These are phyloP conservation scores for Xylariaceae sp. DNA, from an alignment of 2,329 filamentous ascomycete species.

Conservation along the genomic window DNA sequence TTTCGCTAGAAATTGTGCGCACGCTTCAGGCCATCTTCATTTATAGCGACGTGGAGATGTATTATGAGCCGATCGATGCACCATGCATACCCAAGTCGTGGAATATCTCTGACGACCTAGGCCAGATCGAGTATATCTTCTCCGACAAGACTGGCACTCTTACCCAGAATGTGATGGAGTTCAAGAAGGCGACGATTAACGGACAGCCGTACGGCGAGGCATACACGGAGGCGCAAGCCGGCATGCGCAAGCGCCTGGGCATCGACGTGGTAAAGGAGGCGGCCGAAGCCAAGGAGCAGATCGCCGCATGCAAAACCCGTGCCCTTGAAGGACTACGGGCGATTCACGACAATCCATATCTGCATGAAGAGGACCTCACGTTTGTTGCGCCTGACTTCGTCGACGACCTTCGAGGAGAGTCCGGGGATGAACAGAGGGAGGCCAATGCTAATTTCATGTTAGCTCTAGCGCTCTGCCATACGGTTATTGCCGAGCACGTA, in stretches of 20 bases:
- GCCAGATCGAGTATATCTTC: constrained; percentile 98
- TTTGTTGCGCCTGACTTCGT: constrained; percentile 91
- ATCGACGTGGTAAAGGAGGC: constrained; percentile 79
- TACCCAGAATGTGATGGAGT: constrained; percentile 95
- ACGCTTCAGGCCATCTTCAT: constrained; percentile 95
- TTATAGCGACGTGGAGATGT: constrained; percentile 94
- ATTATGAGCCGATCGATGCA: constrained; percentile 89
- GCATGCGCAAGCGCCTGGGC: constrained; percentile 89
- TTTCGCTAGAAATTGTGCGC: constrained; percentile 91
- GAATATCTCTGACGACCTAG: constrained; percentile 98
- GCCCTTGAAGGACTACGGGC: constrained; percentile 69
- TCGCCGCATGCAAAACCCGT: constrained; percentile 67
- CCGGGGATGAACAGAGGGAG: constrained; percentile 67
- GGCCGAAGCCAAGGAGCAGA: constrained; percentile 66
- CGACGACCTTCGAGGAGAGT: constrained; percentile 71
- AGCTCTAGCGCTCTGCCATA: constrained; percentile 90
- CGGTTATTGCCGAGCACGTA: constrained; percentile 83
- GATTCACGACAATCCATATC: constrained; percentile 82
- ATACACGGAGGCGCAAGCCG: constrained; percentile 93
- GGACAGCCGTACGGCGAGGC: constrained; percentile 95
- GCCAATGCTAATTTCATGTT: constrained; percentile 92
- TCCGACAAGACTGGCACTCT: constrained; percentile 89
- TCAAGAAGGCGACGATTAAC: constrained; percentile 97
- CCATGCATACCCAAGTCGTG: constrained; percentile 96
- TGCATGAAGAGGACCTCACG: constrained; percentile 83